phyloP scores from a whole-genome alignment of 179 eudicot species.

The Gypsophila paniculata region DNA sequence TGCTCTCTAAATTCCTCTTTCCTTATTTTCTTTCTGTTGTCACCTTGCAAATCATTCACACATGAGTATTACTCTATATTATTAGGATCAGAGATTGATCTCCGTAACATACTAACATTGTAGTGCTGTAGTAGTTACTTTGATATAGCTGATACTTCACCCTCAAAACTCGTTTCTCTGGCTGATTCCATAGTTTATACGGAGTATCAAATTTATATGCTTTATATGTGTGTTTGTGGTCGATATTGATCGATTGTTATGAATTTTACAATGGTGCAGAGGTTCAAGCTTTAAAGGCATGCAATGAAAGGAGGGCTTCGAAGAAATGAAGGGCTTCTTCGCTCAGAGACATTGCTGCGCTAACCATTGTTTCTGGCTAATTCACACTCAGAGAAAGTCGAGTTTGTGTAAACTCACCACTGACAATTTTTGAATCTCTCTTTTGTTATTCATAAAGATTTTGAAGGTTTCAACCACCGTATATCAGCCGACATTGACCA shows the following conservation, averaged over 20 bases:
- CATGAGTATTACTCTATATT: neutral
- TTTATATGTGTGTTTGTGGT: neutral
- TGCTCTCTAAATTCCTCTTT: neutral
- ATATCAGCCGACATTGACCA: neutral
- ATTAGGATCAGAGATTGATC: neutral
- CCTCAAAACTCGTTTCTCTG: neutral
- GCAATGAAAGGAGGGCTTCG: constrained; percentile 37
- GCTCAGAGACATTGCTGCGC: neutral
- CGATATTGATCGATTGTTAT: constrained; percentile 3
- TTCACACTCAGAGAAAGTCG: neutral
- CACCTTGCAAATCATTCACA: neutral
- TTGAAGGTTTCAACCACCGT: neutral
- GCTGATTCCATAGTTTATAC: neutral
- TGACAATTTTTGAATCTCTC: neutral
- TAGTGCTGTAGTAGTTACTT: neutral
- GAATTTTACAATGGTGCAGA: constrained; percentile 31
- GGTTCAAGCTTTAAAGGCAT: constrained; percentile 50
- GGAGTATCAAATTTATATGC: neutral
- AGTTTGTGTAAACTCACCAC: neutral
- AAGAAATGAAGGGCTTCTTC: constrained; percentile 19
- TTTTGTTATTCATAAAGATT: neutral
- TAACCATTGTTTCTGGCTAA: too few species aligned
- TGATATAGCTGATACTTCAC: too few species aligned
- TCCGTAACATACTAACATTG: neutral
- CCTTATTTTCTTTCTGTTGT: neutral